Evolutionary conservation across 1,284 basidiomycete genomes (phyloP), one percentile per base, ranked within the genome.

Genomic region (Blastosporella zonata): DNA sequence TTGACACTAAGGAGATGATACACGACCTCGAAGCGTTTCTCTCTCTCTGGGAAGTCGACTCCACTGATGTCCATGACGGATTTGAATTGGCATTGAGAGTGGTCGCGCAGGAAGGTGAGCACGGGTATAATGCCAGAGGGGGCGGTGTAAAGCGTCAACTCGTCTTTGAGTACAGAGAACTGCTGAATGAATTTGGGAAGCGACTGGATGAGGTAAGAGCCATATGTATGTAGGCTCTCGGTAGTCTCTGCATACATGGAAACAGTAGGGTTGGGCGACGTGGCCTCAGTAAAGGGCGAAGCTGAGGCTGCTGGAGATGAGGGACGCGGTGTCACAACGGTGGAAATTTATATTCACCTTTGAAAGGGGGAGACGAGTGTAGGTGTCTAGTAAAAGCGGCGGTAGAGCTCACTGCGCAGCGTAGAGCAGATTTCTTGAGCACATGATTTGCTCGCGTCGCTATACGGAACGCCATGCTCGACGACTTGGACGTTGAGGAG

Each of bases 101-200:
- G 97, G 73, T 99, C 96, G 55, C 95, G 87, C 53, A 99, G 79
- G 78, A 99, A 99, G 15, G 84, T 90, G 59, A 99, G 77, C 43
- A 92, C 84, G 23, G 92, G 94, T 46, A 95, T 67, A 60, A 99
- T 74, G 48, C 81, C 90, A 18, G 84, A 78, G 4, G 97, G 97
- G 0, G 87, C 79, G 64, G 90, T 78, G 72, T 96, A 93, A 55
- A 99, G 79, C 10, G 91, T 90, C 53, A 99, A 78, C 69, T 99
- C 97, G 69, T 99, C 96, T 76, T 95, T 95, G 71, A 94, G 85
- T 41, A 97, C 90, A n/a, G 90, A 93, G 78, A 95, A 97, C 70
- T 97, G 94, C 70, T 97, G 94, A 64, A 97, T 81, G 74, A 85
- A 95, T 74, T 95, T 97, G 50, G 93, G 93, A 20, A 97, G 81